Evolutionary conservation across 192 early-diverging fungal genomes (phyloP).

Genomic region (Phycomyces blakesleeanus): DNA sequence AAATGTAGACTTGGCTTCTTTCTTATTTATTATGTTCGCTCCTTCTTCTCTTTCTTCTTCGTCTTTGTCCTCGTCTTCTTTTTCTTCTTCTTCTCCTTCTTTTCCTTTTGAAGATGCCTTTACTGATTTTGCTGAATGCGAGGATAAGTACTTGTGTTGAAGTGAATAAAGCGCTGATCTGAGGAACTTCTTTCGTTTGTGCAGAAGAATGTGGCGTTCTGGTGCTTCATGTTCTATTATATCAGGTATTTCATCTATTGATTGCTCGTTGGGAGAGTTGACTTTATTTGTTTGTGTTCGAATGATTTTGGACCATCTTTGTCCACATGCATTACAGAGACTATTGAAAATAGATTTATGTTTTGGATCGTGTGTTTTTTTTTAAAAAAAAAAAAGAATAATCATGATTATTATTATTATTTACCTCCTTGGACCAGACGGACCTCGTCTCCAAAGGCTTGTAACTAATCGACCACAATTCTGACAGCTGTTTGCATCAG

Average conservation of each 20-base stretch:
- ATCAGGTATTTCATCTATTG: neutral
- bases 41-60: too few species aligned
- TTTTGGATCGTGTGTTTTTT: too few species aligned
- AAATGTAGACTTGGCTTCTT: too few species aligned
- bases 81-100: too few species aligned
- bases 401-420: neutral
- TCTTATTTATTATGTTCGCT: too few species aligned
- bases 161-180: constrained; percentile 49
- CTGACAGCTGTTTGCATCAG: neutral
- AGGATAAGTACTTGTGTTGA: constrained; percentile 21
- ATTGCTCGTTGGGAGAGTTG: neutral
- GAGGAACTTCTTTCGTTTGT: constrained; percentile 48
- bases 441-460: constrained; percentile 17
- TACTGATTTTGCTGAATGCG: too few species aligned
- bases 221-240: neutral
- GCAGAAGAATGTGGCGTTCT: constrained; percentile 13
- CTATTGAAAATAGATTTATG: constrained; percentile 14
- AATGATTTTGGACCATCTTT: constrained; percentile 21
- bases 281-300: neutral
- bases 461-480: constrained; percentile 11
- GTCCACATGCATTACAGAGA: constrained; percentile 38
- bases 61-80: too few species aligned
- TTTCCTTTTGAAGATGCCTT: too few species aligned
- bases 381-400: too few species aligned
- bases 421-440: constrained; percentile 24